phyloP scores from a whole-genome alignment of 2,329 filamentous ascomycete species.

The Aspergillus phoenicis region DNA sequence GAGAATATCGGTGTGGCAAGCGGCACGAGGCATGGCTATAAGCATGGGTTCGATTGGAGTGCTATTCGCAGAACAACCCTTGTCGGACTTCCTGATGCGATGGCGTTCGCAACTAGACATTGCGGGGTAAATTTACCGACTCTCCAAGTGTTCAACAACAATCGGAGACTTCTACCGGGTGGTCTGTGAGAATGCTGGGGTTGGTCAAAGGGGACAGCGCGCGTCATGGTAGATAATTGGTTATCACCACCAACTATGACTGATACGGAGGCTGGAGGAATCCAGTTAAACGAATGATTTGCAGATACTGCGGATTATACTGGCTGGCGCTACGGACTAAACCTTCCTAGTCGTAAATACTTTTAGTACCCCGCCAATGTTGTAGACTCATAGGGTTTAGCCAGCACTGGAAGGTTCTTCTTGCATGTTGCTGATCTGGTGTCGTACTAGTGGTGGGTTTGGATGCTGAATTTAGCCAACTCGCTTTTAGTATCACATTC shows the following conservation, averaged over 20 bases:
- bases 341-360: too few species aligned
- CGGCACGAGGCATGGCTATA: background rate
- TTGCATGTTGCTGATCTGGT: slow-evolving; percentile 4
- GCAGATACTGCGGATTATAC: slow-evolving; percentile 9
- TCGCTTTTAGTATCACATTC: background rate
- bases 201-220: background rate
- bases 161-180: slow-evolving; percentile 8
- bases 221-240: background rate
- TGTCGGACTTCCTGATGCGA: slow-evolving; percentile 6
- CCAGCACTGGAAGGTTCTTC: slow-evolving; percentile 1
- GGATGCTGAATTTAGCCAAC: background rate
- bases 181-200: background rate
- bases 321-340: too few species aligned
- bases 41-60: slow-evolving; percentile 9
- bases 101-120: slow-evolving; percentile 9
- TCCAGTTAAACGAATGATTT: slow-evolving; percentile 12
- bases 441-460: background rate
- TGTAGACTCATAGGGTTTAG: background rate
- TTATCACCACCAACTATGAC: background rate
- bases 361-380: background rate
- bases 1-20: slow-evolving; percentile 6
- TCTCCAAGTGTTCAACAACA: slow-evolving; percentile 2
- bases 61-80: slow-evolving; percentile 3
- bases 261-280: background rate
- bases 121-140: slow-evolving; percentile 19